These are phyloP conservation scores for Larix kaempferi DNA, from an alignment of 75 land plant genomes.

Conservation along the genomic window DNA sequence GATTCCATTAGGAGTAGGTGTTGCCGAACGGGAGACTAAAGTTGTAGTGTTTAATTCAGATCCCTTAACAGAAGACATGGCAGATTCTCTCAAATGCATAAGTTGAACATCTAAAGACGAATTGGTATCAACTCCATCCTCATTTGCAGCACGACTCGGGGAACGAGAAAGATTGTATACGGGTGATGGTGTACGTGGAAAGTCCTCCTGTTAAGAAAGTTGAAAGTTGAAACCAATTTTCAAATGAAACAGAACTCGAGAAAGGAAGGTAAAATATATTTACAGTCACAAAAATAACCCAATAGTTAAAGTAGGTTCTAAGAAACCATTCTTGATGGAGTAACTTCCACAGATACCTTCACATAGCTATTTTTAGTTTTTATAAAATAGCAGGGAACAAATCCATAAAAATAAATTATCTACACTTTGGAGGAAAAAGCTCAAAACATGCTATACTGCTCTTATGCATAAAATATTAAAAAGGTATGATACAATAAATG, in stretches of 20 bases:
- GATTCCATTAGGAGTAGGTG: conserved; percentile 18
- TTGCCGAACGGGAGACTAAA: conserved; percentile 17
- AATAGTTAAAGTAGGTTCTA: too few species aligned
- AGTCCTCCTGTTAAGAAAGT: conserved; percentile 56
- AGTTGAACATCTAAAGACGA: conserved; percentile 33
- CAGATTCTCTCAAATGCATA: conserved; percentile 36
- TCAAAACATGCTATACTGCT: neutral
- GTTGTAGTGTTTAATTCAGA: conserved; percentile 26
- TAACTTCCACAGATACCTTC: too few species aligned
- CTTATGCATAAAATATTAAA: too few species aligned
- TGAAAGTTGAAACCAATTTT: neutral
- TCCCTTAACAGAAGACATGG: conserved; percentile 14
- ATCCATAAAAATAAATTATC: too few species aligned
- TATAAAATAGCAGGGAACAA: too few species aligned
- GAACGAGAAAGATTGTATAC: conserved; percentile 55
- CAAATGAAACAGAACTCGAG: neutral
- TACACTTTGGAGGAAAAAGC: neutral
- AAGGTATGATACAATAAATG: too few species aligned
- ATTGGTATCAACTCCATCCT: conserved; percentile 38
- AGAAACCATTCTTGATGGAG: too few species aligned
- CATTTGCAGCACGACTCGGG: conserved; percentile 48
- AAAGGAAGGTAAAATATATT: neutral
- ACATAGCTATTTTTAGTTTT: too few species aligned
- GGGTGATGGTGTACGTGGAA: conserved; percentile 89
- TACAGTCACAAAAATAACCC: too few species aligned